Conservation (phyloP, 2,329 filamentous ascomycete species). For the Verruconis gallopava region DNA sequence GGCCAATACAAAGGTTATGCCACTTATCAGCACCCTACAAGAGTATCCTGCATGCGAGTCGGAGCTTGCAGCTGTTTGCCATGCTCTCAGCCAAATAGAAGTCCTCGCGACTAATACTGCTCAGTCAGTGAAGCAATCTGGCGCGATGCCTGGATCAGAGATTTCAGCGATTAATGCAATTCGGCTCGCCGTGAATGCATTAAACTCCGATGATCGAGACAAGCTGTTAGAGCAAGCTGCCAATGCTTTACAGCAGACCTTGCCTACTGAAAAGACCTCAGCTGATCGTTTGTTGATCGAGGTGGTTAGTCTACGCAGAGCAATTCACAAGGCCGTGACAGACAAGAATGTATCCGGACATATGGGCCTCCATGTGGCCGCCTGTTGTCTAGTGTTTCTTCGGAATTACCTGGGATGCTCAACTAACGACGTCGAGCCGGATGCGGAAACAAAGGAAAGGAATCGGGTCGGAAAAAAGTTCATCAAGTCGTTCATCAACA, state of each 20-base stretch:
- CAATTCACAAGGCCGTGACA: not conserved
- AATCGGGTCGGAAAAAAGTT: slow-evolving; percentile 11
- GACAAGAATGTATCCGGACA: not conserved
- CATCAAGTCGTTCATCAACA: slow-evolving; percentile 16
- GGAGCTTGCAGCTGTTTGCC: no score
- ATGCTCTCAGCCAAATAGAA: no score
- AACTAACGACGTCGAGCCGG: not conserved
- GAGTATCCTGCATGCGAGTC: no score
- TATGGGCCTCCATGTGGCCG: not conserved
- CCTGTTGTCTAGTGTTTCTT: not conserved
- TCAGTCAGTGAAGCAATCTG: no score
- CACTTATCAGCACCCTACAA: no score
- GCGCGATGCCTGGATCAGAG: no score
- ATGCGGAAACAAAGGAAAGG: not conserved
- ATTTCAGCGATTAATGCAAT: no score
- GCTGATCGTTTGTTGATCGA: slow-evolving; percentile 25
- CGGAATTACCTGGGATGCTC: not conserved
- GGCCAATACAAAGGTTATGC: no score
- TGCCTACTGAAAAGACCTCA: slow-evolving; percentile 13
- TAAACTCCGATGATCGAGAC: no score
- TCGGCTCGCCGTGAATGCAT: no score
- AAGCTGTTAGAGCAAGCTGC: not conserved
- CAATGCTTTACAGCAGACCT: not conserved
- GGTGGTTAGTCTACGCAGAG: slow-evolving; percentile 19
- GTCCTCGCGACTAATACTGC: no score